Base-by-base conservation (phyloP, 805 yeast species). In the Yarrowia porcina region DNA sequence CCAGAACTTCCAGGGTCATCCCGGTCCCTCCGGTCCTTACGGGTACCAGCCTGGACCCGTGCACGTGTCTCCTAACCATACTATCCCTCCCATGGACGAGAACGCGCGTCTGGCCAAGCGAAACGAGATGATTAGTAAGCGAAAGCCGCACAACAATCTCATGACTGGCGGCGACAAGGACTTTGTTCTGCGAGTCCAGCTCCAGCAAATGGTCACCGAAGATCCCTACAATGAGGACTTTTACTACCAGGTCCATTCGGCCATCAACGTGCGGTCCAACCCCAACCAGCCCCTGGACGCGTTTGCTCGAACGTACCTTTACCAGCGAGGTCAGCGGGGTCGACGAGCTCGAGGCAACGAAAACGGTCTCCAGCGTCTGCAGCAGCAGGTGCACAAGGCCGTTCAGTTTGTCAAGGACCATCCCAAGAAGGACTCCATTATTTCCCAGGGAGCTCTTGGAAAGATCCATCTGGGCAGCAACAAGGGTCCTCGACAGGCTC, bases 141-240 rank as follows among this genome's bases (percentile, higher is more conserved):
- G 61, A 18, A 56, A 56, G 49, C 61, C 61, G 21, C 90, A 87
- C 77, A 88, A 94, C 28, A 97, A 97, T 66, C 84, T 94, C 66
- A 94, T 94, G 99, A 90, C 91, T 70, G 96, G 97, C 64, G 89
- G 93, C 77, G 99, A 94, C 74, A 92, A 92, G 77, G 97, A 93
- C 76, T 91, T 89, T 72, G 93, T 94, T 56, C 90, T 97, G 45
- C 83, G 97, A 73, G 87, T 92, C 72, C 99, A 94, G 76, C 81
- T 94, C 66, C 90, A 97, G 56, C 97, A 92, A 74, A 88, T 94
- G 75, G 97, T 94, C 56, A 89, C 97, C 11, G 97, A 92, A 63
- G 98, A 94, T 75, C 99, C 99, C 13, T 90, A 89, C 75, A 90
- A 89, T 71, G 99, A 94, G 75, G 99, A 94, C 77, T 94, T 93